A percentile compares a stretch with the other conserved stretches of the same genome.
phyloP scores from a whole-genome alignment of 495 filamentous ascomycete genomes.

The Cercophora sp. region DNA sequence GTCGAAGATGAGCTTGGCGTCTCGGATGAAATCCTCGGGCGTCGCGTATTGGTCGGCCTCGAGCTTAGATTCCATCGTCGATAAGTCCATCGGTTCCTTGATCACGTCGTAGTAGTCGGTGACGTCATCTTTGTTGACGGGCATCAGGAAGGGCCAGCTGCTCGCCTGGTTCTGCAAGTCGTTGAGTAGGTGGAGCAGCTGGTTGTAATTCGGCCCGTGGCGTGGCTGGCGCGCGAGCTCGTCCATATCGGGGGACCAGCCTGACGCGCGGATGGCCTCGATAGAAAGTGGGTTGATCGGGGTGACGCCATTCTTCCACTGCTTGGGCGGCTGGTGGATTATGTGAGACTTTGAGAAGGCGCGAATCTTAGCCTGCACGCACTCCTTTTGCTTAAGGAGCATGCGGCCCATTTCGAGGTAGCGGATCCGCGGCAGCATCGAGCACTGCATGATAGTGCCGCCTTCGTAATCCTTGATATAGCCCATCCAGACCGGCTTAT shows the following conservation, averaged over 20 bases:
- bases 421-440: conserved; percentile 90
- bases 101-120: conserved; percentile 98
- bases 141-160: conserved; percentile 91
- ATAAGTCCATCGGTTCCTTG: conserved; percentile 94
- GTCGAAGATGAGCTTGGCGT: conserved; percentile 87
- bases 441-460: conserved; percentile 98
- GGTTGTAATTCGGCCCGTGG: conserved; percentile 93
- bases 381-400: conserved; percentile 95
- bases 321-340: conserved; percentile 76
- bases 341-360: conserved; percentile 86
- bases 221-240: conserved; percentile 93
- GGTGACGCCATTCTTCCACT: conserved; percentile 70
- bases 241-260: conserved; percentile 98
- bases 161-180: conserved; percentile 90
- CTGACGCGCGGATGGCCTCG: conserved; percentile 78
- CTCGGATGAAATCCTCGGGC: conserved; percentile 89
- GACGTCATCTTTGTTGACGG: conserved; percentile 93
- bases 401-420: conserved; percentile 93
- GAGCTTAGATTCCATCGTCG: conserved; percentile 92
- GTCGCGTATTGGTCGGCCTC: conserved; percentile 89
- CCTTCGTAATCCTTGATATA: conserved; percentile 99
- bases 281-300: conserved; percentile 79
- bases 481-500: conserved; percentile 92
- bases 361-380: conserved; percentile 88
- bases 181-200: conserved; percentile 86